Conservation (phyloP, 495 filamentous ascomycete genomes). For the Aspergillus affinis region DNA sequence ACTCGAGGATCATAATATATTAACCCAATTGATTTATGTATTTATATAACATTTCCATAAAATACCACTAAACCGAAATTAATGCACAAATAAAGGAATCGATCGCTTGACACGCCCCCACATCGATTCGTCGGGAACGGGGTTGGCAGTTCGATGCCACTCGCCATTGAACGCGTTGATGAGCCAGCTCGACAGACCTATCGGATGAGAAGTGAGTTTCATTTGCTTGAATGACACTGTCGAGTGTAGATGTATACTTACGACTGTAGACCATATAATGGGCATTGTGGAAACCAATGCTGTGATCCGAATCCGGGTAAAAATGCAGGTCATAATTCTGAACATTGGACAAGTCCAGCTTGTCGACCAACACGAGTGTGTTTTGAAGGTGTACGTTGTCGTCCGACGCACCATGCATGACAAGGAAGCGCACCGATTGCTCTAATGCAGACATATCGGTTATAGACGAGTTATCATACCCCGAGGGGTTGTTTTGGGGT, state of each 20-base stretch:
- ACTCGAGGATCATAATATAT: not conserved
- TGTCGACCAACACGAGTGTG: conserved; percentile 79
- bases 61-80: not conserved
- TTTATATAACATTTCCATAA: not conserved
- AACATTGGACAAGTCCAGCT: conserved; percentile 75
- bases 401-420: conserved; percentile 94
- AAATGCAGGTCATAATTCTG: conserved; percentile 97
- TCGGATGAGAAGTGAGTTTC: conserved; percentile 25
- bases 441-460: conserved; percentile 65
- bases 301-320: conserved; percentile 94
- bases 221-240: conserved; percentile 10
- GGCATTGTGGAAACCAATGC: conserved; percentile 92
- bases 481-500: conserved; percentile 72
- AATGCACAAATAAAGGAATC: conserved; percentile 19
- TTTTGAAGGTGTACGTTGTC: conserved; percentile 99
- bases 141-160: conserved; percentile 73
- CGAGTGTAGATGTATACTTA: conserved; percentile 47
- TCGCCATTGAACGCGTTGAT: conserved; percentile 97
- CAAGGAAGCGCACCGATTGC: conserved; percentile 77
- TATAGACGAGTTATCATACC: conserved; percentile 77
- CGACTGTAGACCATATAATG: conserved; percentile 93
- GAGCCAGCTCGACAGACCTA: conserved; percentile 88
- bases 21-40: not conserved
- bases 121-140: conserved; percentile 54
- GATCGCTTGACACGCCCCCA: conserved; percentile 28